These are phyloP conservation scores for Fusarium heterosporum DNA, from an alignment of 2,329 filamentous ascomycete species.

Conservation along the genomic window DNA sequence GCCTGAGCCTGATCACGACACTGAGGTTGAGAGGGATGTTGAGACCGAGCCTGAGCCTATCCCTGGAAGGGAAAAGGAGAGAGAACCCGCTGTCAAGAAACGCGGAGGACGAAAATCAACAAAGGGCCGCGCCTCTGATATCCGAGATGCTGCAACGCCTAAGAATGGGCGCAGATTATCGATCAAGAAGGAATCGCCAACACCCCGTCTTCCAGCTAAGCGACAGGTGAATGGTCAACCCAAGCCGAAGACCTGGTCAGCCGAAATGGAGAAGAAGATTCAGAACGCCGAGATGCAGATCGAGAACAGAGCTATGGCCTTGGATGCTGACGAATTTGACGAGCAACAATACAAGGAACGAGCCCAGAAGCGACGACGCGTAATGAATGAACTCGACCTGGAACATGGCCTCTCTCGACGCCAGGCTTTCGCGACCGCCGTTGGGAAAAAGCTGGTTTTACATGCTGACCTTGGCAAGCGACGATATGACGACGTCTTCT, in stretches of 20 bases:
- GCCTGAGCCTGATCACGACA: constrained; percentile 47
- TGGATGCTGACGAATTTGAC: constrained; percentile 58
- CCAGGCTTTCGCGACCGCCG: constrained; percentile 68
- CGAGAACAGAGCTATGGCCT: constrained; percentile 60
- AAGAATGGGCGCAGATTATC: constrained; percentile 65
- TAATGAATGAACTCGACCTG: constrained; percentile 72
- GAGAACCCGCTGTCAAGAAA: constrained; percentile 49
- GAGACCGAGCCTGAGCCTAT: constrained; percentile 51
- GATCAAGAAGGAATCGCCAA: constrained; percentile 60
- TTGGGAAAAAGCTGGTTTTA: constrained; percentile 71
- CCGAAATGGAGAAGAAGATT: constrained; percentile 59
- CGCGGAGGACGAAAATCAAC: constrained; percentile 53
- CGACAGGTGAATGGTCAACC: constrained; percentile 70
- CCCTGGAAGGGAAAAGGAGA: constrained; percentile 45
- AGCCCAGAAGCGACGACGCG: constrained; percentile 74
- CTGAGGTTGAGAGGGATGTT: constrained; percentile 52
- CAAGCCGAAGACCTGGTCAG: constrained; percentile 74
- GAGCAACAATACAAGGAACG: constrained; percentile 65
- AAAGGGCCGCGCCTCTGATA: constrained; percentile 64
- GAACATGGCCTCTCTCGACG: constrained; percentile 72
- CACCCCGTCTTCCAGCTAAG: constrained; percentile 64
- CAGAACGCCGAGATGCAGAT: constrained; percentile 56
- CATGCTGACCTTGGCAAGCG: constrained; percentile 79
- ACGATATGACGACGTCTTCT: constrained; percentile 81
- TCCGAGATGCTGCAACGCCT: constrained; percentile 62